phyloP scores from a whole-genome alignment of 129 eudicot species.

The Escallonia herrerae region DNA sequence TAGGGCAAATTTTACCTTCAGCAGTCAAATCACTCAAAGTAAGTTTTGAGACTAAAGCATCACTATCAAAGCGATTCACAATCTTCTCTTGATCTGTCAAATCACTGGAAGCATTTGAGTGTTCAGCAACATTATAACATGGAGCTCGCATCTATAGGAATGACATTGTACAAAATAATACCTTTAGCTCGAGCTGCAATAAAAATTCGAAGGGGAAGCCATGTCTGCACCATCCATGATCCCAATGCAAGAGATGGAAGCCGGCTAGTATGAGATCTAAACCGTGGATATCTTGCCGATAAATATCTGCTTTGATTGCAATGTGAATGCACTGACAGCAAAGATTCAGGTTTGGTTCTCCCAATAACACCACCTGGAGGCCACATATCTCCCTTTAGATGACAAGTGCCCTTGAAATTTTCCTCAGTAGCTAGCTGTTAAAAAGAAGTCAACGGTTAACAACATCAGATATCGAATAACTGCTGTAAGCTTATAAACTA shows the following conservation, averaged over 20 bases:
- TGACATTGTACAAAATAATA: constrained; percentile 21
- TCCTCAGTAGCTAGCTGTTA: constrained; percentile 40
- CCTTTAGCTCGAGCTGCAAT: constrained; percentile 54
- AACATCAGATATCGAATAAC: not conserved
- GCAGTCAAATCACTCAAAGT: constrained; percentile 29
- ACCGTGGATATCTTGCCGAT: constrained; percentile 29
- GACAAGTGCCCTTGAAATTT: constrained; percentile 23
- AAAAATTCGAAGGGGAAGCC: constrained; percentile 27
- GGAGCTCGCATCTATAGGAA: constrained; percentile 1
- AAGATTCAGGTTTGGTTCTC: constrained; percentile 33
- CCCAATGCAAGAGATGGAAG: constrained; percentile 27
- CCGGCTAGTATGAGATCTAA: constrained; percentile 32
- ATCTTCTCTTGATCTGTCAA: constrained; percentile 66
- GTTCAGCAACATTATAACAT: constrained; percentile 58
- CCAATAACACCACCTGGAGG: constrained; percentile 37
- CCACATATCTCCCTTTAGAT: constrained; percentile 38
- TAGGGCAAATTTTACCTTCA: constrained; percentile 16
- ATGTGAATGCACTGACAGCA: constrained; percentile 27
- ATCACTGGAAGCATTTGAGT: constrained; percentile 93
- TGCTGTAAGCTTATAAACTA: not conserved
- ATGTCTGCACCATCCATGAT: constrained; percentile 44
- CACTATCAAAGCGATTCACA: constrained; percentile 28
- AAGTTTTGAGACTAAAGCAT: constrained; percentile 33
- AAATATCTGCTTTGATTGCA: constrained; percentile 29
- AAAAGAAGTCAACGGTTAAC: constrained; percentile 4